Evolutionary conservation across 2,329 filamentous ascomycete genomes (phyloP).

Genomic region (Colletotrichum liaoningense): DNA sequence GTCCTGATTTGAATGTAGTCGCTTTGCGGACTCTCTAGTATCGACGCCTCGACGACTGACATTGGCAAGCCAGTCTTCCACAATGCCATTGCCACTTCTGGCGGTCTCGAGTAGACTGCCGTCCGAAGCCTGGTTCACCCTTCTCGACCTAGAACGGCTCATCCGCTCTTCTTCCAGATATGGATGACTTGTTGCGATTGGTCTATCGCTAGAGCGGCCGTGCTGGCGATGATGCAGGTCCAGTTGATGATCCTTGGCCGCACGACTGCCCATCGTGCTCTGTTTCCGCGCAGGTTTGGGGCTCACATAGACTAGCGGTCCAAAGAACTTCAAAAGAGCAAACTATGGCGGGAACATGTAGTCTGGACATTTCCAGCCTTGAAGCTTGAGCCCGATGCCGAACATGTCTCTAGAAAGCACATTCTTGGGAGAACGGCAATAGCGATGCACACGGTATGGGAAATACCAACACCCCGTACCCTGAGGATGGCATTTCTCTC

Average conservation of each 20-base stretch:
- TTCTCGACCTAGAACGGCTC: background rate
- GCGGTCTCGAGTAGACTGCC: background rate
- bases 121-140: background rate
- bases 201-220: background rate
- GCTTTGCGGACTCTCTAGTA: background rate
- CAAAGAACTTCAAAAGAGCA: background rate
- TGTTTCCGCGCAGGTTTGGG: background rate
- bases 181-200: background rate
- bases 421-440: background rate
- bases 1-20: background rate
- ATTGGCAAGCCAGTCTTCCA: slow-evolving; percentile 27
- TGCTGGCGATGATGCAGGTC: background rate
- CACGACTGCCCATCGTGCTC: slow-evolving; percentile 2
- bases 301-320: background rate
- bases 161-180: no score
- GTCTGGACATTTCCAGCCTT: background rate
- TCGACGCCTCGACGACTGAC: slow-evolving; percentile 5
- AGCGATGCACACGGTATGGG: background rate
- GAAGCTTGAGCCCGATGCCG: background rate
- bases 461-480: background rate
- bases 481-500: background rate
- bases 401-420: background rate
- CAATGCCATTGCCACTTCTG: background rate
- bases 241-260: background rate
- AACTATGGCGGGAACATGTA: background rate